Base-by-base conservation (phyloP, 2,329 filamentous ascomycete genomes). In the Mycosphaerella sp. region DNA sequence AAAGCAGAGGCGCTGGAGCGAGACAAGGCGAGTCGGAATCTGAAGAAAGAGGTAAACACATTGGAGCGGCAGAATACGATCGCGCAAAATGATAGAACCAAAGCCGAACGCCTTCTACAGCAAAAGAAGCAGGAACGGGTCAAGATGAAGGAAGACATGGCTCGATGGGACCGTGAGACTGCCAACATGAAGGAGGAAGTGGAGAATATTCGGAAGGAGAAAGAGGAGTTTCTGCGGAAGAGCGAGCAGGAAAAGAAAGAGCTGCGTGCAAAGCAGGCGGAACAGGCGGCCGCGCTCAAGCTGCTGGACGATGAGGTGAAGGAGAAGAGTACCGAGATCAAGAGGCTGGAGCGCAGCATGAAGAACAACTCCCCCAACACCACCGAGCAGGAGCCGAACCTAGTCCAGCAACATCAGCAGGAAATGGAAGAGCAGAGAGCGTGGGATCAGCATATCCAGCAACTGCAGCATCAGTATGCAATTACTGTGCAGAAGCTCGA, bases 21-120 rank as follows among this genome's bases (percentile, higher is more conserved):
- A 69, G 92, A 97, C 60, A 89, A 95, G 65, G 87, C 85, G 48
- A 96, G 89, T 46, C 84, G 88, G 43, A 89, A 90, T 66, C 73
- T 96, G 51, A 89, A 87, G 65, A 86, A 86, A 58, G 85, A 92
- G 66, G 84, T 95, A 50, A 85, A 88, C 49, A 82, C 81, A 44
- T 82, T 91, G 5, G 89, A 95, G 69, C 83, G 89, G 50, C 79
- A 87, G 60, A 95, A 95, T 75, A 83, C 89, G 45, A 80, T 83
- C 4, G 86, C 88, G 1, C 86, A 95, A 67, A 87, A 86, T 59
- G 85, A 87, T 56, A 87, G 86, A 62, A 78, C 81, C 0, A 88
- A 91, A 66, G 87, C 88, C 66, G 89, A 96, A 66, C 84, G 84
- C 63, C 65, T 79, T 7, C 67, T 91, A 48, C 81, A 81, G 62